phyloP scores from a whole-genome alignment of 345 rosid genomes.

The Gossypium thurberi region DNA sequence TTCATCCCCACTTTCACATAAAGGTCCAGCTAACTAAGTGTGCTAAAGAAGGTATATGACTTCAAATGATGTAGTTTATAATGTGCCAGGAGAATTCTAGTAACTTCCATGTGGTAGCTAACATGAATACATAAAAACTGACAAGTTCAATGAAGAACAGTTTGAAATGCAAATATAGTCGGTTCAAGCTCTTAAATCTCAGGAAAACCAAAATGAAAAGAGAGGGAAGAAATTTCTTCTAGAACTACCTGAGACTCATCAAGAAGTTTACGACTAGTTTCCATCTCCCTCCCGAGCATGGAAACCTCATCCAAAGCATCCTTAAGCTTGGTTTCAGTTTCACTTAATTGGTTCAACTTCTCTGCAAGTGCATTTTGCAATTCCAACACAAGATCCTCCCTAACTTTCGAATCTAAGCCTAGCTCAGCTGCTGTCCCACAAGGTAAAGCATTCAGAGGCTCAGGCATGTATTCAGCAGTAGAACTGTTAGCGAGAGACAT shows the following conservation, averaged over 20 bases:
- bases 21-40: background rate
- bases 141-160: background rate
- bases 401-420: constrained; percentile 31
- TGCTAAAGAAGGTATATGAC: background rate
- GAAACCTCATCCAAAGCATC: constrained; percentile 71
- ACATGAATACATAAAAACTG: background rate
- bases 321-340: constrained; percentile 56
- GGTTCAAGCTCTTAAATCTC: constrained; percentile 11
- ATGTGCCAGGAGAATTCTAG: background rate
- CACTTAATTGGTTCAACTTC: constrained; percentile 51
- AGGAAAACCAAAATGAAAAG: background rate
- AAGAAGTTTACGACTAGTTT: constrained; percentile 67
- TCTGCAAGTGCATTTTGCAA: constrained; percentile 54
- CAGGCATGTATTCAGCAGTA: constrained; percentile 79
- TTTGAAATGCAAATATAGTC: background rate
- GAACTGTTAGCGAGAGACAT: constrained; percentile 76
- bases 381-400: constrained; percentile 39
- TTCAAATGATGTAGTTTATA: background rate
- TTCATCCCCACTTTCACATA: background rate
- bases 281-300: constrained; percentile 62
- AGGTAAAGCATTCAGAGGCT: constrained; percentile 34
- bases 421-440: constrained; percentile 37
- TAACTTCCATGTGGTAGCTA: background rate
- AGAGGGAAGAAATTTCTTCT: constrained; percentile 18
- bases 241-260: constrained; percentile 86